These are phyloP conservation scores for Neocatenulostroma microsporum DNA, from an alignment of 2,329 filamentous ascomycete species.

Conservation along the genomic window DNA sequence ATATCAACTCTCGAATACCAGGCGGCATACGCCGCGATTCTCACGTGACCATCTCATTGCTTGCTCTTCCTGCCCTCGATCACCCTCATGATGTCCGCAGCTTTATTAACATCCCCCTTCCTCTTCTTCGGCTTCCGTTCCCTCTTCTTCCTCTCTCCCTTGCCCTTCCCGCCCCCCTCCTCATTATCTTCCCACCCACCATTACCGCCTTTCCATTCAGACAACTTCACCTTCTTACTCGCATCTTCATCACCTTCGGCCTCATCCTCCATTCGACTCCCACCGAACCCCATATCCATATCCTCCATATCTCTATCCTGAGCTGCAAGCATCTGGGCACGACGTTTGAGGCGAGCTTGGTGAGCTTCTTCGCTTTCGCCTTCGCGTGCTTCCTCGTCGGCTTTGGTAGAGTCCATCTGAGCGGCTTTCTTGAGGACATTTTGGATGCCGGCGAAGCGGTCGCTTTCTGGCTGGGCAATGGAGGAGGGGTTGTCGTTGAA, in stretches of 20 bases:
- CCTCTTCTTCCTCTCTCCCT: conserved; percentile 61
- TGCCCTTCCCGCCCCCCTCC: conserved; percentile 49
- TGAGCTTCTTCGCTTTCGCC: conserved; percentile 44
- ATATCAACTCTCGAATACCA: no score
- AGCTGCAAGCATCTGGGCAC: conserved; percentile 59
- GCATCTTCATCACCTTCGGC: conserved; percentile 62
- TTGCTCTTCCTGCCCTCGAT: conserved; percentile 24
- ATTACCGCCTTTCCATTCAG: conserved; percentile 51
- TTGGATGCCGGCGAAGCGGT: conserved; percentile 25
- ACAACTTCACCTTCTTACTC: conserved; percentile 55
- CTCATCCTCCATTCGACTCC: conserved; percentile 77
- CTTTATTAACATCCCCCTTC: conserved; percentile 35
- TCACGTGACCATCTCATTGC: background rate
- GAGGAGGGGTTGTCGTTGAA: conserved; percentile 24
- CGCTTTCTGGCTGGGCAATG: conserved; percentile 11
- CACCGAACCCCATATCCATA: conserved; percentile 90
- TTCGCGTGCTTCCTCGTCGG: conserved; percentile 39
- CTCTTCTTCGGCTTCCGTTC: conserved; percentile 67
- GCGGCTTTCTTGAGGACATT: conserved; percentile 62
- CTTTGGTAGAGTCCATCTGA: conserved; percentile 37
- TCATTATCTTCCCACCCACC: conserved; percentile 38
- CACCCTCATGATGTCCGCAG: conserved; percentile 27
- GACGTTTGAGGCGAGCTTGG: conserved; percentile 57
- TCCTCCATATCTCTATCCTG: conserved; percentile 77
- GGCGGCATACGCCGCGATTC: background rate